phyloP scores from a whole-genome alignment of 1,139 yeast genomes.

The Yamadazyma diddensiae region DNA sequence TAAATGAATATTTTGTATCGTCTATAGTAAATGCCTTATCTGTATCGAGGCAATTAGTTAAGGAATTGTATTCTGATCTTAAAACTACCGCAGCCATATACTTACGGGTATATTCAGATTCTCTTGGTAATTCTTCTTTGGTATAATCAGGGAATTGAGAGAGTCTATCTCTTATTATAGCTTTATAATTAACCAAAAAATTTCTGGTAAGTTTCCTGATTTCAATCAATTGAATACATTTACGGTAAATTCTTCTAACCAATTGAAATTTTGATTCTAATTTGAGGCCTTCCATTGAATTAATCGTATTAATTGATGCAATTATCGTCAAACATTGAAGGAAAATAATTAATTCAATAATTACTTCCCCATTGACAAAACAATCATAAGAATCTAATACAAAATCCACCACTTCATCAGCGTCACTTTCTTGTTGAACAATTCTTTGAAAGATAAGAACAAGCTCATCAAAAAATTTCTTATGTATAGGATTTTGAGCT shows the following conservation, averaged over 20 bases:
- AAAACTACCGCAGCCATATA: slow-evolving; percentile 54
- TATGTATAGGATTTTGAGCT: slow-evolving; percentile 18
- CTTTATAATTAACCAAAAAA: slow-evolving; percentile 29
- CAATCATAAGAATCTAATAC: slow-evolving; percentile 60
- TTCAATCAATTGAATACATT: slow-evolving; percentile 47
- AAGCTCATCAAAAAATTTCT: slow-evolving; percentile 26
- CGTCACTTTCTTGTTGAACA: slow-evolving; percentile 29
- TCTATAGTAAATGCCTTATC: slow-evolving; percentile 28
- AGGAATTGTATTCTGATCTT: slow-evolving; percentile 50
- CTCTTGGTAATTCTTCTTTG: slow-evolving; percentile 15
- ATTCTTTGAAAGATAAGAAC: slow-evolving; percentile 25
- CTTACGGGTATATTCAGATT: slow-evolving; percentile 16
- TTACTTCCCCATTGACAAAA: slow-evolving; percentile 52
- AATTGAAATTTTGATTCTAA: slow-evolving; percentile 28
- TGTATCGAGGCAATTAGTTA: slow-evolving; percentile 37
- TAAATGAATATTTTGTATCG: slow-evolving; percentile 29
- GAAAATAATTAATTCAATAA: slow-evolving; percentile 53
- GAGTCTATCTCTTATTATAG: slow-evolving; percentile 33
- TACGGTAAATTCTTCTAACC: slow-evolving; percentile 44
- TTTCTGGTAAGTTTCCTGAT: slow-evolving; percentile 35
- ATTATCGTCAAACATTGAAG: slow-evolving; percentile 51
- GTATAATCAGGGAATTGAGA: slow-evolving; percentile 38
- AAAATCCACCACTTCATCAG: slow-evolving; percentile 46
- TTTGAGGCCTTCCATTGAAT: slow-evolving; percentile 28
- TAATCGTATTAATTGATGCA: slow-evolving; percentile 29